phyloP scores from a whole-genome alignment of 2,329 filamentous ascomycete species.

The Trichophyton equinum region DNA sequence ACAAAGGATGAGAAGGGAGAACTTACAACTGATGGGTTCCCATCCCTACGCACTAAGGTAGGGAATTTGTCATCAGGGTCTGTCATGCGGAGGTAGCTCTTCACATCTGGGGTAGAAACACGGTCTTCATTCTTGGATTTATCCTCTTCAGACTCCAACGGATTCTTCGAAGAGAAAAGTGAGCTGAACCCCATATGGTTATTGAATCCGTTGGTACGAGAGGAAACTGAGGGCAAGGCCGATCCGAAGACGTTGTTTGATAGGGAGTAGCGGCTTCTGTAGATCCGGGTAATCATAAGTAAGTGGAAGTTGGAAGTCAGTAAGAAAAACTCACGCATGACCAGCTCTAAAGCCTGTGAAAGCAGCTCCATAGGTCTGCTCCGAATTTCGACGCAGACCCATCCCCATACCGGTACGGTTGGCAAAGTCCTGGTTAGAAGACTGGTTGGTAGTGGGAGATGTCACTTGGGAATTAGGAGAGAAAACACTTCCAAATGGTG shows the following conservation, averaged over 20 bases:
- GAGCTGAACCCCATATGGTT: constrained; percentile 52
- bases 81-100: constrained; percentile 57
- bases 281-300: neutral
- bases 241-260: constrained; percentile 41
- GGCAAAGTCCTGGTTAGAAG: constrained; percentile 53
- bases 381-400: constrained; percentile 73
- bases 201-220: constrained; percentile 18
- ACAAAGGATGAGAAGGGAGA: neutral
- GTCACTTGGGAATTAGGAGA: constrained; percentile 64
- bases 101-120: constrained; percentile 51
- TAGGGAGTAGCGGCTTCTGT: constrained; percentile 76
- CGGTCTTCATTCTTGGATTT: constrained; percentile 36
- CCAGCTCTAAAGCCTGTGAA: constrained; percentile 55
- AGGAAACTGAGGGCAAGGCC: constrained; percentile 22
- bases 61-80: constrained; percentile 76
- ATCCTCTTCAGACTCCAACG: constrained; percentile 77
- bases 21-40: constrained; percentile 44
- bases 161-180: constrained; percentile 71
- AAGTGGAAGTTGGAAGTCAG: neutral
- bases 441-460: constrained; percentile 48
- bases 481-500: constrained; percentile 55
- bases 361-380: constrained; percentile 66
- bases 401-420: constrained; percentile 59
- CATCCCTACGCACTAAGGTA: constrained; percentile 43
- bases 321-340: constrained; percentile 58